Evolutionary conservation across 106 monocot genomes (phyloP), one percentile per base, ranked within the genome.

Genomic region (Dioscorea zingiberensis): DNA sequence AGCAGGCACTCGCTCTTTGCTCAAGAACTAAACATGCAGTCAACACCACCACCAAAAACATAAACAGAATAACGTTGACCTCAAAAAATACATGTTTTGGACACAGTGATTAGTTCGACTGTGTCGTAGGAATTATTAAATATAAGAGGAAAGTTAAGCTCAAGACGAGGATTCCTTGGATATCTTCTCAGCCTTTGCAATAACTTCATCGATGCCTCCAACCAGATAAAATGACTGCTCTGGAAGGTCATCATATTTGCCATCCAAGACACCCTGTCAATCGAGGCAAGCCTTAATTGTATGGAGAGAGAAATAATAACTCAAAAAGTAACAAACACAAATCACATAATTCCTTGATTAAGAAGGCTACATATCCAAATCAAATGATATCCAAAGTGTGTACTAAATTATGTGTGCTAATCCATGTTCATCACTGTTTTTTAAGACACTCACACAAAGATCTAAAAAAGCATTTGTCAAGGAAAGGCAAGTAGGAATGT

Each of bases 161-260:
- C 54, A 88, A 14, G 78, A 13, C 14, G 77, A 60, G 48, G 48
- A 58, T 8, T 84, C 84, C 78, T 88, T 88, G 46, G 88, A 75
- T 27, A 88, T 88, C 67, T 84, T 88, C 48, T 88, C 88, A 46
- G 88, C 88, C 74, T 88, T 88, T 1, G 84, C 81, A 63, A 88
- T 84, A 26, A 88, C 88, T 69, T 88, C 88, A 18, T 88, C 84
- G 2, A 88, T 88, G 3, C 88, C 88, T 69, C 88, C 88, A 66
- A 88, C 88, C 84, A 88, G 83, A 74, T 88, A 88, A 67, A 88
- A 88, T 32, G 88, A 84, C 44, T 88, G 88, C 72, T 88, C 88
- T 0, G 84, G 58, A 38, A 88, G 78, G 29, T 88, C 88, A 48
- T 88, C 88, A 51, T 84, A 88, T 47, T 88, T 88, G 15, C 88